Evolutionary conservation across 805 yeast species (phyloP), one percentile per base, ranked within the genome.

Genomic region (Hyphopichia homilentoma): DNA sequence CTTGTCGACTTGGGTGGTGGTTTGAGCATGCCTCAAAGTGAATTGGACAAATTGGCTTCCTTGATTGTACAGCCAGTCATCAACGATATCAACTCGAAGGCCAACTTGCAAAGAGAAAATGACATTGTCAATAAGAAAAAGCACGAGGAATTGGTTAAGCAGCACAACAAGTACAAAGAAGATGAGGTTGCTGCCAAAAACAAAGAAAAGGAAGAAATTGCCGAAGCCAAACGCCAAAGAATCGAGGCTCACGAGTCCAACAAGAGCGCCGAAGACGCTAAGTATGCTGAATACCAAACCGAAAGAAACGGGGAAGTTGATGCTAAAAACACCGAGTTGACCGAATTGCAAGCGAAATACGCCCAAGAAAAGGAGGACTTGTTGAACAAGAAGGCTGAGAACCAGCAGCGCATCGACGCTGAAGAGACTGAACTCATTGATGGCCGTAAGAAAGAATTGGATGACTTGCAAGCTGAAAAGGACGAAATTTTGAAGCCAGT

Each of bases 1-100:
- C 47, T 59, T 23, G 66, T 87, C 47, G 71, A 86, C 50, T 61
- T 90, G 41, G 98, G 98, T 39, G 96, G 95, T 41, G 97, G 97
- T 2, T 69, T 85, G 36, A 75, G 72, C 49, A 77, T 90, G 73
- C 68, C 84, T 24, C 82, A 73, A 38, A 73, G 68, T 14, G 96
- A 89, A 49, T 75, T 93, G 40, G 82, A 85, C 42, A 72, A 72
- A 32, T 75, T 90, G 65, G 97, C 98, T 14, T 64, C 77, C 39
- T 72, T 79, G 29, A 69, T 84, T 50, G 95, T 93, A 36, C 70
- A 75, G 44, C 98, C 98, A 6, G 88, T 90, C 4, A 65, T 90
- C 48, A 70, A 68, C 24, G 89, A 86, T 56, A 77, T 90, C 48
- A 68, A 75, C 45, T 59, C 68, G 28, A 81, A 84, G 50, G 95